Base-by-base conservation (phyloP, 129 eudicot genomes). In the Pulicaria dysenterica region DNA sequence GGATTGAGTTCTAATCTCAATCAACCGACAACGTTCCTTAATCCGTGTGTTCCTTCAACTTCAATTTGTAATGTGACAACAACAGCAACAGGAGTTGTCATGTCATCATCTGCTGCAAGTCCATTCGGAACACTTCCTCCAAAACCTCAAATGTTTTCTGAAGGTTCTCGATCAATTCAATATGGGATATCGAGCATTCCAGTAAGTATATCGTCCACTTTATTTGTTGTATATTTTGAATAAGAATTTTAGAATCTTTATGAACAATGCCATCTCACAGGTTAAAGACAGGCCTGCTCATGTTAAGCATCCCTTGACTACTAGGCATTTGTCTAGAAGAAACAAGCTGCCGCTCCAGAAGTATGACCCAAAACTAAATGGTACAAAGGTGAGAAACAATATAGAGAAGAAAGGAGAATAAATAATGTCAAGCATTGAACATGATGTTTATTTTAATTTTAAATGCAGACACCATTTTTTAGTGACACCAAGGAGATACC, bases 101-200 rank as follows among this genome's bases (percentile, higher is more conserved):
- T 41, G 43, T 43, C 60, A 41, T 38, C 59, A 59, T 55, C 78
- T 51, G 75, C 64, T 14, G 76, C 64, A 74, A 80, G 72, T 80
- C 88, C 90, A 51, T 85, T 75, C 62, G 86, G 84, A 56, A 42
- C 73, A 8, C 76, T 64, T 62, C 79, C 83, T 56, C 72, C 84
- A 37, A 56, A 19, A 48, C 62, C 69, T 65, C 74, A 71, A 58
- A 40, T 74, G 48, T 64, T 64, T 53, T 67, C 66, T 38, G 77
- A 71, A 62, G 79, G 36, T 34, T 60, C 81, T 34, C 43, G 16
- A 40, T 51, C 82, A 40, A 41, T 76, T 79, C 85, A 70, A 11
- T 61, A 68, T 64, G 91, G 95, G 72, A 88, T 88, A 61, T 81
- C 91, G 17, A 83, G 85, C 72, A 57, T 86, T 16, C 82, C 89